Evolutionary conservation across 805 yeast species (phyloP), one percentile per base, ranked within the genome.

Genomic region (Starmerella geochares): DNA sequence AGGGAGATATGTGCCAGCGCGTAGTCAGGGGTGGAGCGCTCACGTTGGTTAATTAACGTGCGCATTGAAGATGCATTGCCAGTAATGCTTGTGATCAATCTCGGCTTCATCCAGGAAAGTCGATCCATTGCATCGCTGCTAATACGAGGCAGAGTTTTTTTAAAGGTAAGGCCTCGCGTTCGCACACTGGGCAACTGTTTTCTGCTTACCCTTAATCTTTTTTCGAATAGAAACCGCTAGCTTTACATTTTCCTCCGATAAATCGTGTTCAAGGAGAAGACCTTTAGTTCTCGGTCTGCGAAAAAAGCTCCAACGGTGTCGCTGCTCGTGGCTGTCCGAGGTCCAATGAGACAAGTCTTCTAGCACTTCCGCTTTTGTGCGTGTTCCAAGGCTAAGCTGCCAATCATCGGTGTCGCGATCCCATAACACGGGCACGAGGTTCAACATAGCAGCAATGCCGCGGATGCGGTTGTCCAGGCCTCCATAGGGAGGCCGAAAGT

Each of bases 401-500:
- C 97, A 90, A 65, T 90, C 97, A 67, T 81, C 80, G 0, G 95
- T 78, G 65, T 90, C 97, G 60, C 75, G 77, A 62, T 86, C 92
- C 98, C 97, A 90, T 29, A 90, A 66, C 23, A 83, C 96, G 4
- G 84, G 78, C 60, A 81, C 86, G 73, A 90, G 75, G 0, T 96
- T 95, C 65, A 90, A 83, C 65, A 81, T 84, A 47, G 88, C 71
- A 14, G 86, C 75, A 48, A 90, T 84, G 1, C 80, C 68, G 50
- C 97, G 70, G 0, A 90, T 83, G 48, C 97, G 70, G 63, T 87
- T 81, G 67, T 90, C 98, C 29, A 86, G 73, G 0, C 95, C 96
- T 0, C 97, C 98, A 62, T 86, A 90, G 0, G 98, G 98, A 0
- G 98, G 98, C 57, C 98, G 75, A 65, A 84, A 90, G 84, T 90